Evolutionary conservation across 139 green algal species (phyloP), one percentile per base, ranked within the genome.

Genomic region (Spirogloea muscicola): DNA sequence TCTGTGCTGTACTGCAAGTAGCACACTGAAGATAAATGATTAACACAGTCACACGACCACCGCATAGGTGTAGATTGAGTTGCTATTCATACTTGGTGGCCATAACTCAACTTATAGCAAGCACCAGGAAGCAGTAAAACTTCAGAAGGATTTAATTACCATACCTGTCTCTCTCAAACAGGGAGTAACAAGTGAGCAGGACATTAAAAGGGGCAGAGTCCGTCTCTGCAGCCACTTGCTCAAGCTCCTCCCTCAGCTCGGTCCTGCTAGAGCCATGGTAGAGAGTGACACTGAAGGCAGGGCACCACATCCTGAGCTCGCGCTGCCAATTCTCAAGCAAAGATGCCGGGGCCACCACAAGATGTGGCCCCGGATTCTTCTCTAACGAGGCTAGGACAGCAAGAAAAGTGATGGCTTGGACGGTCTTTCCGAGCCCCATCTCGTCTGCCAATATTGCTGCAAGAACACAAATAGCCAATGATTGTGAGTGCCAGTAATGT

Each of bases 401-500:
- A 62, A 97, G 77, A 82, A 95, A 96, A 27, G 74, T 85, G 63
- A 95, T 94, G 4, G 89, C 81, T 80, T 96, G n/a, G 2, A 89
- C 90, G 0, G 92, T 97, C 77, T 97, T 97, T 60, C 93, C 91
- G 21, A 95, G 89, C 0, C 89, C 88, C 85, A 93, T 94, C 74
- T 96, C 90, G 65, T 97, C 91, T 10, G 90, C 91, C 59, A 96
- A 73, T 59, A 97, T 97, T 59, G 85, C 85, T 80, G 72, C 72
- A 79, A 21, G 39, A 18, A 61, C 21, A 3, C 3, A 76, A 59
- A 67, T 43, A 36, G n/a, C 38, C 18, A 69, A 10, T 9, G 13
- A 58, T 49, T n/a, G n/a, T n/a, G n/a, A n/a, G n/a, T n/a, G n/a
- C n/a, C n/a, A n/a, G n/a, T n/a, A n/a, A n/a, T n/a, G n/a, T n/a